phyloP scores from a whole-genome alignment of 2,329 filamentous ascomycete genomes.

The Penicillium sp. region DNA sequence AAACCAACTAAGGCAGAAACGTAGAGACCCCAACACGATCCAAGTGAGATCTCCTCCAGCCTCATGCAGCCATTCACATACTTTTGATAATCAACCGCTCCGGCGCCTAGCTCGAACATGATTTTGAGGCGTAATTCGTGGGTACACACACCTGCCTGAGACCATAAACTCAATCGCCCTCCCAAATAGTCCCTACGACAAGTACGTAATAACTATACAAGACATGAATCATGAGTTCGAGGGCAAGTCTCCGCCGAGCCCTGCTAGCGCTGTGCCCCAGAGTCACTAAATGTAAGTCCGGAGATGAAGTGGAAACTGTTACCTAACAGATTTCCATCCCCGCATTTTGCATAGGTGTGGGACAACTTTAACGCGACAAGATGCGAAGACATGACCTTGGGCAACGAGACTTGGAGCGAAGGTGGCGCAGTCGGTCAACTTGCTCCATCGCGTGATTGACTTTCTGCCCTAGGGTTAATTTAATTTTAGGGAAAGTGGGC shows the following conservation, averaged over 20 bases:
- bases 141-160: neutral
- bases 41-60: neutral
- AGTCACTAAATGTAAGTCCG: neutral
- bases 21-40: neutral
- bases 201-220: neutral
- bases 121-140: neutral
- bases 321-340: slow-evolving; percentile 28
- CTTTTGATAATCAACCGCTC: too few species aligned
- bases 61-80: neutral
- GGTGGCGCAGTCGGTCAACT: neutral
- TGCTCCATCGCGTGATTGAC: neutral
- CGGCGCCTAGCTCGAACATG: too few species aligned
- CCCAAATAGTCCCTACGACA: neutral
- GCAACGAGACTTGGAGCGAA: neutral
- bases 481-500: neutral
- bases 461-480: too few species aligned
- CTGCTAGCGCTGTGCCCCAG: slow-evolving; percentile 3
- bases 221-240: neutral
- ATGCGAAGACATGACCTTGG: neutral
- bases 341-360: slow-evolving; percentile 20
- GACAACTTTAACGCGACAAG: slow-evolving; percentile 19
- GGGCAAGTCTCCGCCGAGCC: neutral
- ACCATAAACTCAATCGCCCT: neutral
- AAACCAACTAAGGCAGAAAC: neutral
- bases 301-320: slow-evolving; percentile 29